Percentiles rank a stretch among this genome's conserved stretches.
These are phyloP conservation scores for Geum urbanum DNA, from an alignment of 306 rosid species.

Conservation along the genomic window DNA sequence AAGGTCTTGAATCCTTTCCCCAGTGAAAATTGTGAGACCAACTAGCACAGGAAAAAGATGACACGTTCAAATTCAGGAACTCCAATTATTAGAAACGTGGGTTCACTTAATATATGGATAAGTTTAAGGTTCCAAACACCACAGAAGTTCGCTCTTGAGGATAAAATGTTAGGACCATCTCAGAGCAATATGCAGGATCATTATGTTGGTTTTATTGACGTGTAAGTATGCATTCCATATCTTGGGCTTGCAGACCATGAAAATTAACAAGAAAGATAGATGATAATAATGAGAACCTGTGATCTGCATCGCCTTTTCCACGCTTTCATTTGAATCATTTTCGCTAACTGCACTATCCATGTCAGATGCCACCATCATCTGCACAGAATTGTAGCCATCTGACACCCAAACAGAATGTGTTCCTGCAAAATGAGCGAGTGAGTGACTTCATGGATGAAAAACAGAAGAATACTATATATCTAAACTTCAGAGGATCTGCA, in stretches of 20 bases:
- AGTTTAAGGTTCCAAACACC: not conserved
- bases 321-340: slow-evolving; percentile 42
- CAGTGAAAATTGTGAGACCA: slow-evolving; percentile 54
- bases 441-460: slow-evolving; percentile 9
- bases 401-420: slow-evolving; percentile 80
- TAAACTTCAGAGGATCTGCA: slow-evolving; percentile 8
- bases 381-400: slow-evolving; percentile 67
- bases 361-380: slow-evolving; percentile 50
- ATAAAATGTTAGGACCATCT: not conserved
- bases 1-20: slow-evolving; percentile 80
- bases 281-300: slow-evolving; percentile 47
- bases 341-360: slow-evolving; percentile 42
- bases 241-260: not conserved
- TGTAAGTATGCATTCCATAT: not conserved
- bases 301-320: slow-evolving; percentile 43
- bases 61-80: not conserved
- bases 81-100: not conserved
- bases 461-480: slow-evolving; percentile 15
- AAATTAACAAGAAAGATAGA: slow-evolving; percentile 14
- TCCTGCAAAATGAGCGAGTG: slow-evolving; percentile 41
- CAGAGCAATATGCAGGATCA: not conserved
- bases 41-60: slow-evolving; percentile 37
- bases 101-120: not conserved
- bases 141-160: slow-evolving; percentile 12
- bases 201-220: not conserved